Percentiles rank a stretch among this genome's conserved stretches.
Evolutionary conservation across 805 yeast genomes (phyloP).

Genomic region (Crinitomyces ghanaensis): DNA sequence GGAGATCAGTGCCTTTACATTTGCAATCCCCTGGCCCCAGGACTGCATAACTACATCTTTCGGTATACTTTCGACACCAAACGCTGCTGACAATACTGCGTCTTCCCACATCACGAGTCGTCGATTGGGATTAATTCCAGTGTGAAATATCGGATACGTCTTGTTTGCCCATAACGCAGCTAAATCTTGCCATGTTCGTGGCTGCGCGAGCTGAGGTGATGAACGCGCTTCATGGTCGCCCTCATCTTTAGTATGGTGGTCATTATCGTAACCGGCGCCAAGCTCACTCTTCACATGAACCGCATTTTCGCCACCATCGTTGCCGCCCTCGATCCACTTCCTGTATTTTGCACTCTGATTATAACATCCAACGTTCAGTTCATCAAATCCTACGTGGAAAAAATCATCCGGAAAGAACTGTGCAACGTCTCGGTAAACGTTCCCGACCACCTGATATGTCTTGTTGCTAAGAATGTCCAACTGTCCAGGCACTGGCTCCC

Average conservation of each 20-base stretch:
- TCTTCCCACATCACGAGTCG: slow-evolving; percentile 35
- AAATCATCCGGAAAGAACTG: slow-evolving; percentile 26
- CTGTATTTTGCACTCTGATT: slow-evolving; percentile 20
- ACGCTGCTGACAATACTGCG: slow-evolving; percentile 17
- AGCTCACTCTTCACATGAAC: too few species aligned
- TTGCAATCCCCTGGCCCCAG: slow-evolving; percentile 22
- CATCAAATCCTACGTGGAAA: slow-evolving; percentile 35
- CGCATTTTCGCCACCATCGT: slow-evolving; percentile 20
- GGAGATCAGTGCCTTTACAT: slow-evolving; percentile 23
- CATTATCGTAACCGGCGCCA: too few species aligned
- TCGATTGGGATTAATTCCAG: slow-evolving; percentile 15
- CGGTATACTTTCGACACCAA: slow-evolving; percentile 22
- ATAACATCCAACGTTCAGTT: slow-evolving; percentile 27
- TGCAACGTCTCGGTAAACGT: slow-evolving; percentile 28
- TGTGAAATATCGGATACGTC: slow-evolving; percentile 28
- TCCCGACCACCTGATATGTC: slow-evolving; percentile 27
- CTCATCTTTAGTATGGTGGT: too few species aligned
- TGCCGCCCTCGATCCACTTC: slow-evolving; percentile 23
- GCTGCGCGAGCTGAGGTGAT: too few species aligned
- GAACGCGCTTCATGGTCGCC: too few species aligned
- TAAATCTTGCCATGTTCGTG: too few species aligned
- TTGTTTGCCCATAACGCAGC: slow-evolving; percentile 28
- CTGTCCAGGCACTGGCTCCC: slow-evolving; percentile 34
- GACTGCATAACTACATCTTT: slow-evolving; percentile 27
- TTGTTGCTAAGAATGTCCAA: slow-evolving; percentile 26